A percentile compares a stretch with the other conserved stretches of the same genome.
These are phyloP conservation scores for Trifolium repens DNA, from an alignment of 306 rosid species.

Conservation along the genomic window DNA sequence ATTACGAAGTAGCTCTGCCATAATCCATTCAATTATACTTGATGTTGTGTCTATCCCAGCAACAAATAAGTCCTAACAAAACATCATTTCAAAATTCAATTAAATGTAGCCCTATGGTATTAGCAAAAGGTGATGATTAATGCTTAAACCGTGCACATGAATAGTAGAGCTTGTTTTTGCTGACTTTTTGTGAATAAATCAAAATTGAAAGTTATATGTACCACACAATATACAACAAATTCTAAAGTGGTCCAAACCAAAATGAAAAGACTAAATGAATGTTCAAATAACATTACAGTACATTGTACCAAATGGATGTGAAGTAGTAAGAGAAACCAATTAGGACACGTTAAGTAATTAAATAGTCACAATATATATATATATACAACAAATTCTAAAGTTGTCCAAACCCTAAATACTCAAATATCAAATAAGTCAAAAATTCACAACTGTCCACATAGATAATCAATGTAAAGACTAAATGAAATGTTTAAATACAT, in stretches of 20 bases:
- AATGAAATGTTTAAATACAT: no score
- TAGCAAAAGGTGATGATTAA: neutral
- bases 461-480: no score
- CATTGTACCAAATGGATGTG: no score
- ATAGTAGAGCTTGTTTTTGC: neutral
- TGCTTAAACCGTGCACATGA: no score
- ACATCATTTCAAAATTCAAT: neutral
- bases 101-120: neutral
- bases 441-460: no score
- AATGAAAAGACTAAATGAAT: no score
- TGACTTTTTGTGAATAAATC: neutral
- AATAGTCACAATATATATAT: no score
- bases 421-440: neutral
- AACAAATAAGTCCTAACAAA: constrained; percentile 24
- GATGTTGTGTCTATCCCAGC: constrained; percentile 39
- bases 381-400: no score
- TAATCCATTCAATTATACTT: constrained; percentile 6
- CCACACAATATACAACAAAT: neutral
- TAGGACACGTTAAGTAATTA: no score
- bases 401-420: no score
- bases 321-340: no score
- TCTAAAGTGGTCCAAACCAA: neutral
- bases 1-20: constrained; percentile 29
- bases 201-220: neutral
- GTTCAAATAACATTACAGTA: no score